Base-by-base conservation (phyloP, 2,329 filamentous ascomycete species). In the Clathrospora elynae region DNA sequence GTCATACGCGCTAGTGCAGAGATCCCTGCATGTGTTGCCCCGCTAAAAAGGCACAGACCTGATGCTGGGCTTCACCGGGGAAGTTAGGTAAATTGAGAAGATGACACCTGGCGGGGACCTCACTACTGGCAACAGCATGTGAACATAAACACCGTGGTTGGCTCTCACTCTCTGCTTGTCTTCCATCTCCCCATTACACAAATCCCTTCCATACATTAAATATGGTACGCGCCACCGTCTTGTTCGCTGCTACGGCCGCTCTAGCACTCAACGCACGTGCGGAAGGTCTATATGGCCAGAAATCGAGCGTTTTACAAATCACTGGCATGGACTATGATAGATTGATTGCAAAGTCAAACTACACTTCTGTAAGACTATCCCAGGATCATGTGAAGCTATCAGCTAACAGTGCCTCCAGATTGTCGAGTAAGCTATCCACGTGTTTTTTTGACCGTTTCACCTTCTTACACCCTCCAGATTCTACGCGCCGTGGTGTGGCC, bases 401-500 rank as follows among this genome's bases (percentile, higher is more conserved):
- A 18, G 19, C 43, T 51, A 42, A 53, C 41, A 34, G 22, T 25
- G 30, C 23, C 14, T 6, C 14, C 34, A 72, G 66, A 72, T 72
- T 43, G 63, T 72, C 44, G 71, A 73, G 70, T 71, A 64, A 62
- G 68, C 36, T 30, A 4, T 25, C 28, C 5, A 19, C 26, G 30
- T 19, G n/a, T n/a, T n/a, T n/a, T 34, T 18, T 7, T 31, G 20
- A 24, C 35, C 35, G 23, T 16, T 6, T 13, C 16, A 26, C 17
- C 18, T 26, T 23, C 43, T 54, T 24, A 57, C 39, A 20, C 37
- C 24, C 55, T 84, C 79, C 79, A 89, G 91, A 73, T 97, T 97
- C 79, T 97, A 96, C 66, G 92, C 92, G 6, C 92, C 92, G 16
- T 97, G 92, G 92, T 97, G 93, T 64, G 93, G 92, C 28, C 93